Evolutionary conservation across 1,284 basidiomycete genomes (phyloP).

Genomic region (Earliella scabrosa): DNA sequence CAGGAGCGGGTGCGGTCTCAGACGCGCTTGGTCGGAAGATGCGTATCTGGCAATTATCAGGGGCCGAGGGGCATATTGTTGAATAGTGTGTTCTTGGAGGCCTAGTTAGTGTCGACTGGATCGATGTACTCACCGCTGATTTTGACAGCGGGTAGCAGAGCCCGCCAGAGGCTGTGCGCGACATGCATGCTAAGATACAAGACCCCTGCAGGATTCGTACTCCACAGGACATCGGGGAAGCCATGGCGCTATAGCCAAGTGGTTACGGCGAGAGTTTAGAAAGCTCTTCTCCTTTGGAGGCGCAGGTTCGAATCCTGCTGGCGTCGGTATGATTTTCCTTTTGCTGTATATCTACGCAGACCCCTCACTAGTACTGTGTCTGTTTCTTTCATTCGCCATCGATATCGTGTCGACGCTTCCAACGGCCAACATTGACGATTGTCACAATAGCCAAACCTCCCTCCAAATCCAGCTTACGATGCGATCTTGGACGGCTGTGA

Average conservation of each 20-base stretch:
- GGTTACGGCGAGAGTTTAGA: conserved; percentile 66
- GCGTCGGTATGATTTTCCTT: conserved; percentile 46
- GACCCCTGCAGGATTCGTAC: not conserved
- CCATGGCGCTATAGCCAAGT: conserved; percentile 55
- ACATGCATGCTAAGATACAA: not conserved
- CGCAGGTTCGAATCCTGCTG: conserved; percentile 77
- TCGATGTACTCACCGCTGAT: not conserved
- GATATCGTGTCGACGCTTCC: too few relatives aligned
- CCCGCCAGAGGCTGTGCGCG: not conserved
- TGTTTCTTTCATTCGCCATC: not conserved
- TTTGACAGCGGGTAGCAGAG: not conserved
- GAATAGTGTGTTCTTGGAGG: not conserved
- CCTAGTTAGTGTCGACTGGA: not conserved
- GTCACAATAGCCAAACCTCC: too few relatives aligned
- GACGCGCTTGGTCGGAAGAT: not conserved
- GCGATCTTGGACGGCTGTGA: too few relatives aligned
- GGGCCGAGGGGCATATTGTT: not conserved
- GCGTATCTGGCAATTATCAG: not conserved
- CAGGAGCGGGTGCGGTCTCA: not conserved
- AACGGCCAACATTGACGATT: too few relatives aligned
- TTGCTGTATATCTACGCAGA: too few relatives aligned
- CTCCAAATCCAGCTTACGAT: too few relatives aligned
- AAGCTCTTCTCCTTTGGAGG: conserved; percentile 64
- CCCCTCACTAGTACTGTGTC: too few relatives aligned
- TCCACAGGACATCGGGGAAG: not conserved